Evolutionary conservation across 805 yeast species (phyloP), one percentile per base, ranked within the genome.

Genomic region (Maudiozyma turicensis): DNA sequence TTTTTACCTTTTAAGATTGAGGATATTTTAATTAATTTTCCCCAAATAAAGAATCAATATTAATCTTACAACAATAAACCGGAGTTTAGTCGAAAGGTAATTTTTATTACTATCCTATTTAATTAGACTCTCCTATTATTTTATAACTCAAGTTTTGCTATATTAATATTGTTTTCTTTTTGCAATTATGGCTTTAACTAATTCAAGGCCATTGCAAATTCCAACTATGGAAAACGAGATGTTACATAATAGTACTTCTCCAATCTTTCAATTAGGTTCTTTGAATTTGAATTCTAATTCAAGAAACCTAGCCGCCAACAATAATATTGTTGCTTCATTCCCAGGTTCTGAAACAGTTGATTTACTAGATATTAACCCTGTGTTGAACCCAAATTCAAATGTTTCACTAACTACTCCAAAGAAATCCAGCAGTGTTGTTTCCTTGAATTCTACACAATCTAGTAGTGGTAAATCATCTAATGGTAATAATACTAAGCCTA

Each of bases 141-240:
- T 20, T 20, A 20, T 20, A 3, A 20, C 26, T 20, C 26, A 20
- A 20, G 26, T 34, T 37, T 26, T 9, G 13, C 33, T 28, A 29
- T 35, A 35, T 35, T 15, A n/a, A 11, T 15, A 14, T 29, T 30
- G 33, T 28, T 31, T 30, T 44, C n/a, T 30, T 45, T 37, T 38
- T 41, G 26, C 38, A n/a, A 35, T 6, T n/a, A 80, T 80, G 85
- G 85, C 85, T 50, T 72, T 80, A 68, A 80, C 85, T 52, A 81
- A 80, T 61, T 75, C 82, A 71, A 77, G 83, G 72, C 84, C 84
- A 30, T 72, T 78, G 47, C 77, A 74, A 35, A 69, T 78, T 56
- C 77, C 81, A 40, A 60, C 64, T 9, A 31, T 67, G 49, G 73
- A 70, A 45, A 60, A 58, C 49, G 69, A 63, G 40, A 47, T 62